Base-by-base conservation (phyloP, 2,329 filamentous ascomycete genomes). In the Penicillium italicum region DNA sequence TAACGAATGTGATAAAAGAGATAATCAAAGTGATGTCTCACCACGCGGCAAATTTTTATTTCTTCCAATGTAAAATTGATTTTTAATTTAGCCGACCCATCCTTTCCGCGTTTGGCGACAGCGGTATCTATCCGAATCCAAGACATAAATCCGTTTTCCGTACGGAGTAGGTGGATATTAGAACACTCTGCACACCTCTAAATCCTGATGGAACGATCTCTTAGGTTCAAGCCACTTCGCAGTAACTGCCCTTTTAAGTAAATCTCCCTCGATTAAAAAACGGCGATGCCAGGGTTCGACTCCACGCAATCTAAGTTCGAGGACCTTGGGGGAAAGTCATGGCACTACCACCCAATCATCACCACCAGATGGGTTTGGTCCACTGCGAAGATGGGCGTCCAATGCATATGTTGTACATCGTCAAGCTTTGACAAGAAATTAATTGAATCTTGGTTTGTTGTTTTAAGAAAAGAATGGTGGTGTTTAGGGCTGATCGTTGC, bases 291-390 rank as follows among this genome's bases (percentile, higher is more conserved):
- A 51, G 20, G 43, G 45, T 34, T 38, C 37, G 53, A 46, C 55
- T 24, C 57, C 55, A 55, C 52, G 38, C 36, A 24, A 41, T 41
- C 18, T 56, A 57, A 59, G 22, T 53, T 47, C 47, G 60, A 51
- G 62, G 60, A 65, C 62, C 62, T 64, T 65, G 62, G 61, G 50
- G 52, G 55, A 46, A 59, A 55, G 22, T 52, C 26, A 55, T 30
- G 37, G 26, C 26, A 26, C 11, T 22, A 16, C 40, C 7, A 45
- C 41, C 62, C 57, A 64, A 64, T 62, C 57, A 61, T 24, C 33
- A 24, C 1, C 12, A 22, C 16, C 7, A 14, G 16, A 18, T n/a
- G n/a, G n/a, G n/a, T 4, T 22, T 51, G 46, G 47, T 31, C 57
- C 53, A 60, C 54, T 43, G 10, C 24, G 10, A 43, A 53, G 18